Evolutionary conservation across 441 rosid genomes (phyloP).

Genomic region (Populus hybrid): DNA sequence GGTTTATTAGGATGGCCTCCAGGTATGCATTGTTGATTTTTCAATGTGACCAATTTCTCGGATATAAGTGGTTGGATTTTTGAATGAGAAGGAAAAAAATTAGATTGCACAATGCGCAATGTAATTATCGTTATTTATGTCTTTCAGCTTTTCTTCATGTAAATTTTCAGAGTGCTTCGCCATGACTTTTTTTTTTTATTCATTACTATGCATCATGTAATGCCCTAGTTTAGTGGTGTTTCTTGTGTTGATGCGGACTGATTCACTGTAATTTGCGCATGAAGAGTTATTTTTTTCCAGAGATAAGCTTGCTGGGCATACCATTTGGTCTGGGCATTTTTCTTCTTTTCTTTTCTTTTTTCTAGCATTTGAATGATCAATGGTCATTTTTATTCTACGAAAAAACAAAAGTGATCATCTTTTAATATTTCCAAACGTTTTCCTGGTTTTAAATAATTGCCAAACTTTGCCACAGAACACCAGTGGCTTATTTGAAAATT

Average conservation of each 20-base stretch:
- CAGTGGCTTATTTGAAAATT: background rate
- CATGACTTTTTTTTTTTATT: background rate
- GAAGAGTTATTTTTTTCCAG: background rate
- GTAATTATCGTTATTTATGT: background rate
- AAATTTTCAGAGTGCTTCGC: background rate
- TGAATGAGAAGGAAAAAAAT: conserved; percentile 9
- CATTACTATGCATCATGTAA: background rate
- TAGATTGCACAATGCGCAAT: background rate
- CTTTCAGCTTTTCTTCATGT: background rate
- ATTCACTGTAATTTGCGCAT: background rate
- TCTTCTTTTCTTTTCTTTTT: background rate
- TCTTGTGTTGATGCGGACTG: background rate
- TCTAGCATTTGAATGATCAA: background rate
- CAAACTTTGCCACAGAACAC: too few species aligned
- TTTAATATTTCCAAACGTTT: background rate
- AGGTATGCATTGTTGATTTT: conserved; percentile 35
- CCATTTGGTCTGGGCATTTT: background rate
- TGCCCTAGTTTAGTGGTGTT: background rate
- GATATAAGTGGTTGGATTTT: conserved; percentile 16
- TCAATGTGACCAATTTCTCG: conserved; percentile 19
- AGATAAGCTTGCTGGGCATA: background rate
- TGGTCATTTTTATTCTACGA: background rate
- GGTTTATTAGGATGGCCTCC: conserved; percentile 46
- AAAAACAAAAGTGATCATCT: background rate
- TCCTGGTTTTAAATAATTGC: too few species aligned